Conservation (phyloP, 2,329 filamentous ascomycete genomes). For the Aspergillus fumigatus region DNA sequence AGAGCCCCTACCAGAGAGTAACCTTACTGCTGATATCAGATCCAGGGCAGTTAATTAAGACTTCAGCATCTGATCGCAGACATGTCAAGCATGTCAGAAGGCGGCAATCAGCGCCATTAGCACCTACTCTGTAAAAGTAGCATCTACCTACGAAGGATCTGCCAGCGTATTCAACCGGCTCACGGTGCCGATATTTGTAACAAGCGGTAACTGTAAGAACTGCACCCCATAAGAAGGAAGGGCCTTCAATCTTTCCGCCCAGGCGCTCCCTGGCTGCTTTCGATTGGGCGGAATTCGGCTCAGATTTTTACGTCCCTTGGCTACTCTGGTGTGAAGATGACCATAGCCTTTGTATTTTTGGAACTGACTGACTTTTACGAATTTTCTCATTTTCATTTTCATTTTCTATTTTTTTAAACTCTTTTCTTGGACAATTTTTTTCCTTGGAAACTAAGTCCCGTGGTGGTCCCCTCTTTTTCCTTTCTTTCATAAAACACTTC, state of each 20-base stretch:
- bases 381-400: background rate
- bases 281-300: background rate
- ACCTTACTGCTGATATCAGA: too few species aligned
- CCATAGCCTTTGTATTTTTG: background rate
- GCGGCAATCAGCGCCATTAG: too few species aligned
- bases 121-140: too few species aligned
- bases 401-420: background rate
- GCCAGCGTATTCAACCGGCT: background rate
- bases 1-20: too few species aligned
- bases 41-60: too few species aligned
- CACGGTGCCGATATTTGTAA: background rate
- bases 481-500: background rate
- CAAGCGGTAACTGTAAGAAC: background rate
- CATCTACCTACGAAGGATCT: too few species aligned
- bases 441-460: background rate
- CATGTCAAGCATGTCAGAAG: too few species aligned
- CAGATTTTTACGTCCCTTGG: background rate
- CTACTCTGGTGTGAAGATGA: background rate
- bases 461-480: background rate
- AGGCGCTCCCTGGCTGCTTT: background rate
- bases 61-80: too few species aligned
- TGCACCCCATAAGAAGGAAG: too few species aligned
- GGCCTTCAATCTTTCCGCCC: background rate
- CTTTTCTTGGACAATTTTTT: background rate
- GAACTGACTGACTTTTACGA: background rate